These are phyloP conservation scores for Debaryomyces nepalensis DNA, from an alignment of 1,139 yeast species.

Conservation along the genomic window DNA sequence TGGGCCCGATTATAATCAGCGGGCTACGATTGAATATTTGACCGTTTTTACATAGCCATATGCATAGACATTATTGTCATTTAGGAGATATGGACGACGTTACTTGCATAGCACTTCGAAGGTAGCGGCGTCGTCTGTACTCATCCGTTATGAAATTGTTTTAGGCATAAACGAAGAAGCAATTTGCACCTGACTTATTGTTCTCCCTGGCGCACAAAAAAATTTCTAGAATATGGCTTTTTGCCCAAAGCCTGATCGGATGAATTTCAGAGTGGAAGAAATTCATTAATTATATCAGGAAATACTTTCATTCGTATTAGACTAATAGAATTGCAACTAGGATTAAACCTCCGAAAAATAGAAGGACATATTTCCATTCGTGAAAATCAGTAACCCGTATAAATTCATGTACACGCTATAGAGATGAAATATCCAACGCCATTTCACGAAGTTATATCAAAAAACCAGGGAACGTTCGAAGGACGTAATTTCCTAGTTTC, in stretches of 20 bases:
- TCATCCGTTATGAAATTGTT: neutral
- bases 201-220: slow-evolving; percentile 4
- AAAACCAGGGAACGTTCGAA: slow-evolving; percentile 43
- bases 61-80: too few species aligned
- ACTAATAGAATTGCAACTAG: neutral
- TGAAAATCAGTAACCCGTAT: neutral
- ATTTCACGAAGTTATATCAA: slow-evolving; percentile 36
- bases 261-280: neutral
- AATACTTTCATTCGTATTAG: too few species aligned
- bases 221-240: neutral
- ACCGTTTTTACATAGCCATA: too few species aligned
- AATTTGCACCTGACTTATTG: slow-evolving; percentile 6
- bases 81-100: too few species aligned
- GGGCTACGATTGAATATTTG: too few species aligned
- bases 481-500: slow-evolving; percentile 44
- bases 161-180: slow-evolving; percentile 6
- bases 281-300: too few species aligned
- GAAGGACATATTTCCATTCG: neutral
- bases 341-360: neutral
- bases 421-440: slow-evolving; percentile 28
- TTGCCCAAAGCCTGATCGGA: neutral
- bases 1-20: too few species aligned
- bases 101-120: too few species aligned
- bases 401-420: slow-evolving; percentile 4
- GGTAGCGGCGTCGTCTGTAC: too few species aligned